Evolutionary conservation across 2,329 filamentous ascomycete species (phyloP), one percentile per base, ranked within the genome.

Genomic region (Epichloe sibirici): DNA sequence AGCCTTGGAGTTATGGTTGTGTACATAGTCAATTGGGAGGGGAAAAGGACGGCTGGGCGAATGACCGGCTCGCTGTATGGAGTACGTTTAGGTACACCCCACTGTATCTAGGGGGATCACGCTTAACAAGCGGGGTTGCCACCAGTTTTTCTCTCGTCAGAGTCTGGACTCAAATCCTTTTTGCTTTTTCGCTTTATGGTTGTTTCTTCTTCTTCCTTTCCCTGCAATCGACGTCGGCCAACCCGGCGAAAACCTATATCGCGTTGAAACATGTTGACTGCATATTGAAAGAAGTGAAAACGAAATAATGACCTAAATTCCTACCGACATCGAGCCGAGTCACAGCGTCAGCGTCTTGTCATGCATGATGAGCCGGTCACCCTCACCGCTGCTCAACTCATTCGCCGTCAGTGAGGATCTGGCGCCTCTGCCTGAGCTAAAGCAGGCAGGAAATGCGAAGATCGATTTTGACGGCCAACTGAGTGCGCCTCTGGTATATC

Each of bases 381-480:
- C 73, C 23, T 77, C 76, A 34, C 76, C 75, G 4, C 71, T 73
- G 55, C 69, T 77, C 62, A 73, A 74, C 47, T 74, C 76, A 15
- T 65, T 79, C 51, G 66, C 66, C 15, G 69, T 83, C 56, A 76
- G 74, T 56, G 73, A 76, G 57, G 77, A 78, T 56, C 61, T 83
- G 25, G 69, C 77, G n/a, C 79, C 81, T n/a, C 69, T 83, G 12
- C 81, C 81, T 17, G 68, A 64, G 38, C 77, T 79, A 69, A 83
- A 82, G 65, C 62, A 69, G 1, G 75, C 78, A 17, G 74, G 73
- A 47, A 76, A 74, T 48, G 74, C 71, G 15, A 67, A 67, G 28
- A 68, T 81, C 50, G 73, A 78, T 61, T 93, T 97, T 63, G 84
- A 86, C 57, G 85, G 87, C 40, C 77, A 93, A 50, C 75, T 96